phyloP scores from a whole-genome alignment of 2,329 filamentous ascomycete genomes.

The Penicillium sp. region DNA sequence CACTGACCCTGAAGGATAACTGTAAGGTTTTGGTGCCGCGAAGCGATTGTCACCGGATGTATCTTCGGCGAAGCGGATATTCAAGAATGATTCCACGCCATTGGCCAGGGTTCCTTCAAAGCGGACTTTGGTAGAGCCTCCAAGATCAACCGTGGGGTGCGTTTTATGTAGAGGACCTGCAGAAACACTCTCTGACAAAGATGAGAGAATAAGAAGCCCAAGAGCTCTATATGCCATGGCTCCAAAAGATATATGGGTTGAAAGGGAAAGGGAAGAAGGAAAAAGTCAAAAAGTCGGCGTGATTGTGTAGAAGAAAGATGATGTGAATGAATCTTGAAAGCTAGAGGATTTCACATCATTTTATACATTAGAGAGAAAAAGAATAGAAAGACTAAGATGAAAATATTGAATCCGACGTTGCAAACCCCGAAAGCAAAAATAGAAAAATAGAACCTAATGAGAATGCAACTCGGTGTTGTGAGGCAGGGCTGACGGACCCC shows the following conservation, averaged over 20 bases:
- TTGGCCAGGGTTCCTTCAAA: constrained; percentile 6
- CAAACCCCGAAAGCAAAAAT: not conserved
- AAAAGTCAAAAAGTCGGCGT: not conserved
- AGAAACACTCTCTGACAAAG: not conserved
- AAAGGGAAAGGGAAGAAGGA: not conserved
- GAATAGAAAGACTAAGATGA: not conserved
- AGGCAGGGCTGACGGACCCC: constrained; percentile 2
- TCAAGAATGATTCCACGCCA: constrained; percentile 13
- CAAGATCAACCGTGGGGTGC: constrained; percentile 1
- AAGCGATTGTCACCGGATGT: constrained; percentile 15
- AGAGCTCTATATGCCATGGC: not conserved
- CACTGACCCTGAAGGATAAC: constrained; percentile 10
- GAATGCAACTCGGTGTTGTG: not conserved
- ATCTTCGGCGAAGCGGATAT: constrained; percentile 14
- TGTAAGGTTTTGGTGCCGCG: constrained; percentile 8
- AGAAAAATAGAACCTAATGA: not conserved
- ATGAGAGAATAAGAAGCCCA: not conserved
- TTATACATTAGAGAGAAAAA: not conserved
- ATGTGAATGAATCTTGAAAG: not conserved
- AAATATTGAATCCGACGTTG: not conserved
- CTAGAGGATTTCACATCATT: not conserved
- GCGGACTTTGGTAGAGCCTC: not conserved
- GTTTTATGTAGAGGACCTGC: constrained; percentile 1
- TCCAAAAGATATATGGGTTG: too few species aligned
- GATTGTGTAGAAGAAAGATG: not conserved